These are phyloP conservation scores for Solanum neorickii DNA, from an alignment of 257 asterid species.

Conservation along the genomic window DNA sequence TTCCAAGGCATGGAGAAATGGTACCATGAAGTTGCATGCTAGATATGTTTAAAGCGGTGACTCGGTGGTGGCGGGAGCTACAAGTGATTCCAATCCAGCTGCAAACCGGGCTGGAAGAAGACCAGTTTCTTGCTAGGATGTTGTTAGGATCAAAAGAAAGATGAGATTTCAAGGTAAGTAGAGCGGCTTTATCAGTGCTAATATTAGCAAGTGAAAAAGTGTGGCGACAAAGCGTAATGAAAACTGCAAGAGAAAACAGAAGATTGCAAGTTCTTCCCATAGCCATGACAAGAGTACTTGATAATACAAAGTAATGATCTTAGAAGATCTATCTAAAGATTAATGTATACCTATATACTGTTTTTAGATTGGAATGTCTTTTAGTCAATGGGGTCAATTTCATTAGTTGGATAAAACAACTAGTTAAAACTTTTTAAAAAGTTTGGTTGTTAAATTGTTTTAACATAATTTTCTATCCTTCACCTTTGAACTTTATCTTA, in stretches of 20 bases:
- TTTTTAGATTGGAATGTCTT: too few relatives aligned
- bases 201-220: neutral
- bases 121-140: neutral
- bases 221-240: neutral
- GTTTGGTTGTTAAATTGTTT: neutral
- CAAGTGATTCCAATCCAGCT: neutral
- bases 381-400: too few relatives aligned
- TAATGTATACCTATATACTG: too few relatives aligned
- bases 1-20: neutral
- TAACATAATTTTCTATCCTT: too few relatives aligned
- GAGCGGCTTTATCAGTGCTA: neutral
- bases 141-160: neutral
- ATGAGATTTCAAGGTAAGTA: neutral
- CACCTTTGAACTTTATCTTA: neutral
- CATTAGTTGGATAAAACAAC: neutral
- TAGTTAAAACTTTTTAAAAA: neutral
- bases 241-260: neutral
- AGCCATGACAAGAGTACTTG: neutral
- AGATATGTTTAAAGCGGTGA: neutral
- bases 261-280: neutral
- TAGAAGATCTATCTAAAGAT: too few relatives aligned
- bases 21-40: neutral
- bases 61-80: neutral
- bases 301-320: too few relatives aligned
- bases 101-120: neutral